Evolutionary conservation across 2,329 filamentous ascomycete genomes (phyloP).

Genomic region (Colletotrichum tropicale): DNA sequence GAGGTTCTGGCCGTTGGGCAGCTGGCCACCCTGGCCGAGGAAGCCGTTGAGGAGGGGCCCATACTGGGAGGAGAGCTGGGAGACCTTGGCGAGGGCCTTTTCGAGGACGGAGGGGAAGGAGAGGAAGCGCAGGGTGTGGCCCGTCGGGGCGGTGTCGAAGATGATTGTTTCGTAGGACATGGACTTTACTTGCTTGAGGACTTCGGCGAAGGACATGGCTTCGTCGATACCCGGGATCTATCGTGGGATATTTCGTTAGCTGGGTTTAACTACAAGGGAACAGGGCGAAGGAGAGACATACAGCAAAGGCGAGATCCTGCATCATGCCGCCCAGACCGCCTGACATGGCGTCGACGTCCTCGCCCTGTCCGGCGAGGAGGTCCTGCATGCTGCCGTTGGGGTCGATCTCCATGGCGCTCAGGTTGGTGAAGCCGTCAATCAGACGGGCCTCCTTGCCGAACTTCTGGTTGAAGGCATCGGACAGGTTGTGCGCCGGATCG

Average conservation of each 20-base stretch:
- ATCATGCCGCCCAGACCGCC: slow-evolving; percentile 91
- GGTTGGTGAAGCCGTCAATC: slow-evolving; percentile 88
- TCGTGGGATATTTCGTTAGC: not conserved
- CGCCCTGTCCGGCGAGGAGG: slow-evolving; percentile 77
- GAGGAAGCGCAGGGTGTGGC: slow-evolving; percentile 96
- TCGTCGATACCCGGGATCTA: slow-evolving; percentile 98
- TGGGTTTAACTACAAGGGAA: not conserved
- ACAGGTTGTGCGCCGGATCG: slow-evolving; percentile 97
- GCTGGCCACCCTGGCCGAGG: slow-evolving; percentile 74
- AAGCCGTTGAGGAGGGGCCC: slow-evolving; percentile 95
- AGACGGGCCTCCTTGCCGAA: slow-evolving; percentile 98
- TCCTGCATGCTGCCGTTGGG: slow-evolving; percentile 98
- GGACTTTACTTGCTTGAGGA: slow-evolving; percentile 98
- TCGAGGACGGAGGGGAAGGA: slow-evolving; percentile 98
- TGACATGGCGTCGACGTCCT: slow-evolving; percentile 69
- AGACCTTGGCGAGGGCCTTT: slow-evolving; percentile 97
- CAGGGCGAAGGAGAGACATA: slow-evolving; percentile 47
- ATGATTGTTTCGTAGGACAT: slow-evolving; percentile 99
- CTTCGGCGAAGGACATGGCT: slow-evolving; percentile 99
- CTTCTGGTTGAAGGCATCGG: slow-evolving; percentile 97
- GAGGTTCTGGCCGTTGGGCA: slow-evolving; percentile 92
- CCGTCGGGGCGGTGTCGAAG: slow-evolving; percentile 97
- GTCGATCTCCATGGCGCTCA: slow-evolving; percentile 99
- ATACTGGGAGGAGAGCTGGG: slow-evolving; percentile 91
- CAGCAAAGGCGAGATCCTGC: slow-evolving; percentile 96